Percentiles rank a stretch among this genome's conserved stretches.
These are phyloP conservation scores for Mesembryanthemum crystallinum DNA, from an alignment of 148 eudicot genomes.

Conservation along the genomic window DNA sequence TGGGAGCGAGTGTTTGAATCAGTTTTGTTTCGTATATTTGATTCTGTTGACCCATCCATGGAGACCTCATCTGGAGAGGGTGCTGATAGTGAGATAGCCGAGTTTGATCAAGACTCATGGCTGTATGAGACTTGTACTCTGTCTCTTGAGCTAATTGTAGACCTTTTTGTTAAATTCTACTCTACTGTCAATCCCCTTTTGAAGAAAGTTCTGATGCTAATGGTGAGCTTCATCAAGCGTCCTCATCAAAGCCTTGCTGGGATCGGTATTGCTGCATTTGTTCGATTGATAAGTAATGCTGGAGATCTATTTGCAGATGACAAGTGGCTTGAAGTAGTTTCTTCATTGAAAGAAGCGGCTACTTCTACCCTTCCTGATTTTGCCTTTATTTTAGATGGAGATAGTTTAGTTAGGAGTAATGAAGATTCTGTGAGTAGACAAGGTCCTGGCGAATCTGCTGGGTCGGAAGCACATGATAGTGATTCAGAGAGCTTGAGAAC, in stretches of 20 bases:
- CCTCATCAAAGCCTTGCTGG: constrained; percentile 99
- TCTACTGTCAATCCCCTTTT: constrained; percentile 82
- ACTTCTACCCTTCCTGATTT: constrained; percentile 83
- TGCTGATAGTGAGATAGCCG: constrained; percentile 46
- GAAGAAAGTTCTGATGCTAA: constrained; percentile 70
- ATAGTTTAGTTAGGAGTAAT: constrained; percentile 34
- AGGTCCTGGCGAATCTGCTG: constrained; percentile 44
- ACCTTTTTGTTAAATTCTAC: constrained; percentile 90
- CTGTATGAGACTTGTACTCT: constrained; percentile 96
- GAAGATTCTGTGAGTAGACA: constrained; percentile 44
- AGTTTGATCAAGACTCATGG: constrained; percentile 94
- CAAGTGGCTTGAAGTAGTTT: constrained; percentile 92
- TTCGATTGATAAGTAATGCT: constrained; percentile 92
- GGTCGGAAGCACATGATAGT: constrained; percentile 37
- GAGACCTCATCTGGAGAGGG: constrained; percentile 48
- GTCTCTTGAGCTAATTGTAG: constrained; percentile 90
- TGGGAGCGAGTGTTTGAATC: constrained; percentile 98
- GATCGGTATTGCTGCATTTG: constrained; percentile 96
- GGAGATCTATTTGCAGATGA: constrained; percentile 85
- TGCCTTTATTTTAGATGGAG: constrained; percentile 49
- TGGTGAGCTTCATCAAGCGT: constrained; percentile 88
- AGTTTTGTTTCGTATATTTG: constrained; percentile 92
- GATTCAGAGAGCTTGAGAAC: constrained; percentile 52
- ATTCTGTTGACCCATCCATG: constrained; percentile 77
- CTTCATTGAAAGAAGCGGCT: constrained; percentile 80